Base-by-base conservation (phyloP, 345 rosid species). In the Raphanus raphanistrum region DNA sequence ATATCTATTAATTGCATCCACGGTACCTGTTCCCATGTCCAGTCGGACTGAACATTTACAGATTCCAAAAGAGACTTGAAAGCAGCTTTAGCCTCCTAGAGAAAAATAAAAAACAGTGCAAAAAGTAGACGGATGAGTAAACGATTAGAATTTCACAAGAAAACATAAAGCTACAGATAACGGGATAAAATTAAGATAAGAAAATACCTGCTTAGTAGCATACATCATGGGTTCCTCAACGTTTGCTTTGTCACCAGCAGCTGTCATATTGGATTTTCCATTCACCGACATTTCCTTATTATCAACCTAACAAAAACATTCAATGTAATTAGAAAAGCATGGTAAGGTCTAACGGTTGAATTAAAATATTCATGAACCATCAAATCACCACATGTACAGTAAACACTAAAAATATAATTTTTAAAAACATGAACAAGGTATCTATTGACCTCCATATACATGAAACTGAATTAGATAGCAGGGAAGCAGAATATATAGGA, bases 21-120 rank as follows among this genome's bases (percentile, higher is more conserved):
- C 25, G 70, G 65, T 86, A 94, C 98, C 98, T 95, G 99, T 84
- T 95, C 99, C 99, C 99, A 95, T 48, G 96, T 90, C 96, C 97
- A 92, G 78, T 95, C 99, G 60, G 98, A 89, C 68, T 85, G 94
- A 76, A 95, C 94, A 71, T 90, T 90, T 57, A 83, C 90, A 59
- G 93, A 90, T 77, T 95, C 97, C 72, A 95, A 85, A 73, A 95
- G 97, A 69, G 88, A 86, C 85, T 95, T 95, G 85, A 95, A 95
- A 76, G 98, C 96, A 89, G 85, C 92, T 87, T 92, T 95, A 15
- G 99, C 99, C 83, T 95, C 99, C 98, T 94, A 61, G 38, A 76
- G 54, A 70, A 61, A 71, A 67, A 12, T 26, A 72, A 50, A 6
- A 71, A 71, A 59, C 7, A 57, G 64, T 66, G 26, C 33, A 72